These are phyloP conservation scores for Asterella californica DNA, from an alignment of 225 moss, liverwort and hornwort genomes.

Conservation along the genomic window DNA sequence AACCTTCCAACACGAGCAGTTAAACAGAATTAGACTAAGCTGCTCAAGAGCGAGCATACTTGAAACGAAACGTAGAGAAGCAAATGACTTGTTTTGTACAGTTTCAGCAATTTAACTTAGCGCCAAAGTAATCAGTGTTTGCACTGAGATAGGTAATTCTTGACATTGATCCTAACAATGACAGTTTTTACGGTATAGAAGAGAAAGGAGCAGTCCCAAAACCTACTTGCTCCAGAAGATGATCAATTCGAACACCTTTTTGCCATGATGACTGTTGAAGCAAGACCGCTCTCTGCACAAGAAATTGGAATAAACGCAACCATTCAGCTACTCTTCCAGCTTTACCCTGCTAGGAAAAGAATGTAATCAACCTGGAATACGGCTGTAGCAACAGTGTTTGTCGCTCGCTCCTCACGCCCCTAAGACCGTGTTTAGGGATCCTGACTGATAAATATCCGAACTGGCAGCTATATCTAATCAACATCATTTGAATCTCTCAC, in stretches of 20 bases:
- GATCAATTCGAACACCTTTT: constrained; percentile 67
- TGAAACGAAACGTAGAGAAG: background rate
- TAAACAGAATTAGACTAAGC: background rate
- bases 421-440: background rate
- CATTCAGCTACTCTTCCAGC: background rate
- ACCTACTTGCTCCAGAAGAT: constrained; percentile 72
- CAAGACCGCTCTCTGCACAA: constrained; percentile 71
- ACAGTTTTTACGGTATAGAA: background rate
- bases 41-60: background rate
- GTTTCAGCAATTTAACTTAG: background rate
- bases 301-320: background rate
- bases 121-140: no score
- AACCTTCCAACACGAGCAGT: constrained; percentile 43
- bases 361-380: background rate
- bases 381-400: background rate
- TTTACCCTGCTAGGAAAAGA: background rate
- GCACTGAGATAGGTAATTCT: no score
- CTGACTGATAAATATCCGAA: background rate
- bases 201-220: background rate
- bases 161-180: no score
- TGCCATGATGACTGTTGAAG: constrained; percentile 76
- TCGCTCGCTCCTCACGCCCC: background rate
- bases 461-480: background rate
- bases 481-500: background rate
- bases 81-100: background rate